Percentiles rank a stretch among this genome's conserved stretches.
phyloP scores from a whole-genome alignment of 495 filamentous ascomycete species.

The Neurospora tetraspora region DNA sequence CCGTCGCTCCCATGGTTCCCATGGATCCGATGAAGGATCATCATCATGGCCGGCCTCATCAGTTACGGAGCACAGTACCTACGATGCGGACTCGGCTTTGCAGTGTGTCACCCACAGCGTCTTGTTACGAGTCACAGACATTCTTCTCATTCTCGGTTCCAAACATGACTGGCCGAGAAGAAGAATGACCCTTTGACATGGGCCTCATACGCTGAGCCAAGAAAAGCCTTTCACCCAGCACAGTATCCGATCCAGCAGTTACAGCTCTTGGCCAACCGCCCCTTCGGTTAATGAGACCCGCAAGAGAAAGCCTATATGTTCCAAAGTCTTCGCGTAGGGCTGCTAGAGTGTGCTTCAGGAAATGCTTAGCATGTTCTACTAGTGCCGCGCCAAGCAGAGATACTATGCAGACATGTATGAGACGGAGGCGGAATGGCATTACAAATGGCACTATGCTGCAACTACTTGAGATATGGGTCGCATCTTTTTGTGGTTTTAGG shows the following conservation, averaged over 20 bases:
- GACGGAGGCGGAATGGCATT: not conserved
- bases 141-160: not conserved
- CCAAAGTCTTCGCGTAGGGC: not conserved
- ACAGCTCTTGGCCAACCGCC: not conserved
- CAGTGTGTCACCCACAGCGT: not conserved
- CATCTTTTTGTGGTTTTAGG: not conserved
- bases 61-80: not conserved
- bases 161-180: not conserved
- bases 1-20: not conserved
- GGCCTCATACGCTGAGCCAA: not conserved
- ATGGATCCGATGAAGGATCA: not conserved
- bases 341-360: not conserved
- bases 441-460: not conserved
- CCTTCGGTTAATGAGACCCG: not conserved
- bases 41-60: not conserved
- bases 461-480: not conserved
- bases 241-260: not conserved
- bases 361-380: not conserved
- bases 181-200: not conserved
- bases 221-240: not conserved
- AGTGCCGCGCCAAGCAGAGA: not conserved
- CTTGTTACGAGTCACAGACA: not conserved
- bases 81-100: not conserved
- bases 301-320: not conserved
- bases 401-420: not conserved